Evolutionary conservation across 345 rosid genomes (phyloP).

Genomic region (Euphorbia pulcherrima): DNA sequence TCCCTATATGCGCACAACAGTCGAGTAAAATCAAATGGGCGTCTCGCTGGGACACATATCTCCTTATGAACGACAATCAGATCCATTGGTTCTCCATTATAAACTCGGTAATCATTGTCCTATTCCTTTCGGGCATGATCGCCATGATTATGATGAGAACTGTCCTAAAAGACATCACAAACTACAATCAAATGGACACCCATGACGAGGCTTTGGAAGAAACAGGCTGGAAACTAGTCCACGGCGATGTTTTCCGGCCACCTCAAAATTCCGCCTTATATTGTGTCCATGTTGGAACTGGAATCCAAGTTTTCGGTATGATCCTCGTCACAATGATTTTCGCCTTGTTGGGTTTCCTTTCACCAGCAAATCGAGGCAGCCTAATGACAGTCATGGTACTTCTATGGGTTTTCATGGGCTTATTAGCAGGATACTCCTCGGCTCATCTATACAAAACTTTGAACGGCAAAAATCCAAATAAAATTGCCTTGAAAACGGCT

Average conservation of each 20-base stretch:
- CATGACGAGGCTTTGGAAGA: conserved; percentile 45
- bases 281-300: conserved; percentile 42
- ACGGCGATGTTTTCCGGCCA: conserved; percentile 45
- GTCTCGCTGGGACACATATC: conserved; percentile 45
- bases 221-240: conserved; percentile 45
- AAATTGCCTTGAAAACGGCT: conserved; percentile 35
- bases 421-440: conserved; percentile 38
- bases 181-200: conserved; percentile 42
- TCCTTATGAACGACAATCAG: conserved; percentile 39
- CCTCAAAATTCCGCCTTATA: conserved; percentile 36
- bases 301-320: conserved; percentile 42
- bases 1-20: background rate
- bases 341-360: conserved; percentile 42
- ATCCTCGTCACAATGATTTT: conserved; percentile 41
- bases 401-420: conserved; percentile 44
- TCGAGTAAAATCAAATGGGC: conserved; percentile 44
- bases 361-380: conserved; percentile 47
- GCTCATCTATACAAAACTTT: conserved; percentile 38
- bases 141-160: conserved; percentile 45
- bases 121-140: conserved; percentile 47
- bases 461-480: conserved; percentile 40
- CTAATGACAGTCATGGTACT: conserved; percentile 46
- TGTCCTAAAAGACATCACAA: conserved; percentile 38
- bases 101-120: conserved; percentile 41
- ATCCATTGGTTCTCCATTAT: conserved; percentile 46